Conservation (phyloP, 805 yeast genomes). For the Cyberlindnera sargentensis region DNA sequence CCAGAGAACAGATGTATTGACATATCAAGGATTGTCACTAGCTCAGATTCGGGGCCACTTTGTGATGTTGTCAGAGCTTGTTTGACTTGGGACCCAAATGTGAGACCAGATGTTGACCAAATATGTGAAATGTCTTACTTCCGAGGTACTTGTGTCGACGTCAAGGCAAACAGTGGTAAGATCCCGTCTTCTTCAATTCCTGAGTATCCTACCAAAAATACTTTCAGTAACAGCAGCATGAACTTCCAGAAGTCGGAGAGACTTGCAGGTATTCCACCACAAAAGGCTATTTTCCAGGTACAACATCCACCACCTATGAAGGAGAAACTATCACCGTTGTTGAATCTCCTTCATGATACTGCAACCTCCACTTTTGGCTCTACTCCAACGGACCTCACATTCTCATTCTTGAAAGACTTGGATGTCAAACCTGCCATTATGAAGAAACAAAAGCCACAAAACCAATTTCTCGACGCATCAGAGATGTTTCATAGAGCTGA, state of each 20-base stretch:
- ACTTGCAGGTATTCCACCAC: constrained; percentile 9
- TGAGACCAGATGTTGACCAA: constrained; percentile 45
- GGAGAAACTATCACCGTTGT: neutral
- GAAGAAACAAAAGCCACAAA: neutral
- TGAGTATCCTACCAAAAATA: no score
- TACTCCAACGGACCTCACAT: constrained; percentile 1
- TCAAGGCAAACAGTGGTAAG: neutral
- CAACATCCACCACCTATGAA: neutral
- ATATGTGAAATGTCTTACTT: constrained; percentile 51
- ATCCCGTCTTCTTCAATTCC: no score
- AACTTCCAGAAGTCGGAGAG: constrained; percentile 11
- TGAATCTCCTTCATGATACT: constrained; percentile 1
- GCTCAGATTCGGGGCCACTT: constrained; percentile 33
- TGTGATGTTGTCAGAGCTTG: constrained; percentile 40
- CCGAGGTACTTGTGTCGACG: constrained; percentile 33
- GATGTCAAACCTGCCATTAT: neutral
- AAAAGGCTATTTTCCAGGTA: neutral
- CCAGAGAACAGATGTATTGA: constrained; percentile 49
- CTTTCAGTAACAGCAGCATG: neutral
- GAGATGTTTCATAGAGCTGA: neutral
- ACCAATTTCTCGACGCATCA: neutral
- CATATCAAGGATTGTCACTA: constrained; percentile 38
- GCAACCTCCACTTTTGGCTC: constrained; percentile 7
- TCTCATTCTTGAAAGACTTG: constrained; percentile 6
- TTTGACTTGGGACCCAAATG: constrained; percentile 72